phyloP scores from a whole-genome alignment of 352 stramenopile genomes.

The Salisapilia sapeloensis region DNA sequence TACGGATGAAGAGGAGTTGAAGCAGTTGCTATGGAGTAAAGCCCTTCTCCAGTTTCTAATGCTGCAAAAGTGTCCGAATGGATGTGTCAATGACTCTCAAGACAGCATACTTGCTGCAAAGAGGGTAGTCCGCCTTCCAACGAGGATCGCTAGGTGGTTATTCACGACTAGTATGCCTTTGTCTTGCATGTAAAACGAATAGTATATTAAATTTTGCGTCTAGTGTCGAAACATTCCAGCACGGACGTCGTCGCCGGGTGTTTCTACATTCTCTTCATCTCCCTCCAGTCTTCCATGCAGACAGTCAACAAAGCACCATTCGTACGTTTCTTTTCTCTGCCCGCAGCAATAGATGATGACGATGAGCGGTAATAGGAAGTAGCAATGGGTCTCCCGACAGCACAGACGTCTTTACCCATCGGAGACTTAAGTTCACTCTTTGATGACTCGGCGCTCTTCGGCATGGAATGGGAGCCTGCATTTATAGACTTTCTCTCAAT shows the following conservation, averaged over 20 bases:
- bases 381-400: conserved; percentile 24
- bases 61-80: conserved; percentile 6
- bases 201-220: conserved; percentile 1
- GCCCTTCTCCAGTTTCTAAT: conserved; percentile 40
- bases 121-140: conserved; percentile 12
- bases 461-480: conserved; percentile 51
- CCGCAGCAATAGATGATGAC: neutral
- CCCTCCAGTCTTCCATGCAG: conserved; percentile 5
- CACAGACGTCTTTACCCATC: conserved; percentile 25
- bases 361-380: conserved; percentile 20
- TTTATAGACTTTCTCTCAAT: conserved; percentile 64
- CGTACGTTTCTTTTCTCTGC: conserved; percentile 2
- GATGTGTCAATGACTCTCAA: too few species aligned
- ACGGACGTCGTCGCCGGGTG: conserved; percentile 48
- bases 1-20: conserved; percentile 24
- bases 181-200: too few species aligned
- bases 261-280: conserved; percentile 53
- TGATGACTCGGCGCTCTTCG: conserved; percentile 11
- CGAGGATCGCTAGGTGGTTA: conserved; percentile 52
- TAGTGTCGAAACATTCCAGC: conserved; percentile 61
- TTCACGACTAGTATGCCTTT: conserved; percentile 70
- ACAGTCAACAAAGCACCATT: neutral
- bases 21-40: conserved; percentile 49
- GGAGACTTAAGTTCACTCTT: conserved; percentile 26
- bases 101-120: too few species aligned